Base-by-base conservation (phyloP, 345 rosid genomes). In the Nasturtium officinale region DNA sequence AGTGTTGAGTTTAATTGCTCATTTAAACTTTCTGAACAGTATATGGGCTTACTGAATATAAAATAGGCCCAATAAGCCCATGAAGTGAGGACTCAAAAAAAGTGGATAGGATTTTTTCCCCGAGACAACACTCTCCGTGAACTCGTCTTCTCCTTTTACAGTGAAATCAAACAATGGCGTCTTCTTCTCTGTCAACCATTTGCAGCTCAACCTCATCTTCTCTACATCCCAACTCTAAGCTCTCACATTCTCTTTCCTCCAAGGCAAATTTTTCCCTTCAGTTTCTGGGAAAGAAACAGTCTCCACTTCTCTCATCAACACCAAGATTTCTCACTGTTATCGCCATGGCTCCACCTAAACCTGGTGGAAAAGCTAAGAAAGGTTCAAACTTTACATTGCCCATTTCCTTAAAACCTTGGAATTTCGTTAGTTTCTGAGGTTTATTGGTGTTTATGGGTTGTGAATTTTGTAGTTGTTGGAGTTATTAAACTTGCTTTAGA, bases 271-370 rank as follows among this genome's bases (percentile, higher is more conserved):
- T 76, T 48, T 85, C 87, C 64, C 75, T 80, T 33, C 89, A 72
- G 54, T 87, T 87, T 78, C 73, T 84, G 54, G 67, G 77, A 61
- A 81, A 18, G 52, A 83, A 72, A 75, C 83, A 70, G 40, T 29
- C 84, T 32, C 83, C 84, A 20, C 84, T 85, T 72, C 79, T 57
- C 70, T 78, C 88, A 51, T 82, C 89, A 29, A 51, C 84, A 13
- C 85, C 88, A 6, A 81, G 87, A 62, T 82, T 86, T 53, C 86
- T 88, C 77, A 84, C 95, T 16, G 85, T 91, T 70, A 79, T 81
- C 40, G 96, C 99, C 82, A 95, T 95, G 99, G 97, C 96, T 78
- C 96, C 96, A 7, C 97, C 99, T 26, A 94, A 94, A 62, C 87
- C 93, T 9, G 89, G 88, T 21, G 93, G 90, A 13, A 91, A 89